Evolutionary conservation across 345 rosid genomes (phyloP), one percentile per base, ranked within the genome.

Genomic region (Eucalyptus lansdowneana): DNA sequence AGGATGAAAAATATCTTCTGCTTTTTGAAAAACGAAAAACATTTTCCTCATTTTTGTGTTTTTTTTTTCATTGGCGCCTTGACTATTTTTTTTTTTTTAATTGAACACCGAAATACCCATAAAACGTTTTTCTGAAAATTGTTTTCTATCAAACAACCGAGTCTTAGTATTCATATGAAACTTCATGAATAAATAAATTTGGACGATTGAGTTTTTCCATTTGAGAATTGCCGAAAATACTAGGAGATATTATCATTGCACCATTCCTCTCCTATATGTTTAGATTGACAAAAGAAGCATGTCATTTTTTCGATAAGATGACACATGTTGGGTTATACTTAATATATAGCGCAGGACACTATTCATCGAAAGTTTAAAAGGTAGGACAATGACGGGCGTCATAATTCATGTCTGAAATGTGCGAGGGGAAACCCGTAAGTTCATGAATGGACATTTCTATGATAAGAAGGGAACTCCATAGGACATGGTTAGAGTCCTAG

Each of bases 1-100:
- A 53, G 2, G 4, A 53, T 19, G 25, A 53, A 19, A 53, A 21
- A 53, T 53, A 2, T 53, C 58, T 53, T 0, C 0, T 1, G 5
- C 25, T 53, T 51, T 51, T 8, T 51, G 4, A 51, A 16, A 53
- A 53, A 21, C 10, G 0, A 53, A 53, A 53, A 19, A 2, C 0
- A 53, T 2, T 21, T 53, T 21, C 11, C 25, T 53, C 25, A 21
- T 53, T 8, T 53, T 53, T 53, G 1, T 17, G 19, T 51, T 17
- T 19, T 19, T 17, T 19, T 19, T 51, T 51, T 8, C 11, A 53
- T 53, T 53, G 58, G 58, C 0, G 11, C 58, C 58, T 53, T 53
- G 58, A 53, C 25, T 62, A 1, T 51, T 51, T 51, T 6, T 15
- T 3, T 15, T 51, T 17, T 7, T 17, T 16, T 22, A 53, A 53